phyloP scores from a whole-genome alignment of 2,329 filamentous ascomycete genomes.

The Arthrobotrys entomopaga region DNA sequence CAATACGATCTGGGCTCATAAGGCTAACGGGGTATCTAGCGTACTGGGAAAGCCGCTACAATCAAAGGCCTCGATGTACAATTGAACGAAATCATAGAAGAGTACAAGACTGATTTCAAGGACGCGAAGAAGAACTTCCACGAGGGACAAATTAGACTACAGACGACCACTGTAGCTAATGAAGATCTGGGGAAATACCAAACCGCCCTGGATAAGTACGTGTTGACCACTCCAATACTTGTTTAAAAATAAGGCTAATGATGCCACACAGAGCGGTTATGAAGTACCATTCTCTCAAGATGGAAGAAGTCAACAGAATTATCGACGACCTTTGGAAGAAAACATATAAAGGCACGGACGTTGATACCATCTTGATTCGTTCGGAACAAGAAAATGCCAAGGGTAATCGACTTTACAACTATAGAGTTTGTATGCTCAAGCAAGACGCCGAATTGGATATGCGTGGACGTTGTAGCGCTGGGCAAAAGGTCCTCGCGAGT shows the following conservation, averaged over 20 bases:
- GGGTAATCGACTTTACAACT: conserved; percentile 89
- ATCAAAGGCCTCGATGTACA: conserved; percentile 88
- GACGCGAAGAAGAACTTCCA: conserved; percentile 83
- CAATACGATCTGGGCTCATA: not conserved
- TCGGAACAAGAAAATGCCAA: conserved; percentile 83
- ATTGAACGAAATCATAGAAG: conserved; percentile 74
- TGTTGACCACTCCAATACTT: not conserved
- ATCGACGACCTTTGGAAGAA: conserved; percentile 96
- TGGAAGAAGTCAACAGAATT: conserved; percentile 97
- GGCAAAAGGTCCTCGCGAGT: conserved; percentile 93
- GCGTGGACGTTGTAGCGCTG: conserved; percentile 95
- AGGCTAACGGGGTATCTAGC: conserved; percentile 36
- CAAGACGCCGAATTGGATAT: conserved; percentile 99
- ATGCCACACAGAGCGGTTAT: conserved; percentile 76
- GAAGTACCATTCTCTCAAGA: conserved; percentile 94
- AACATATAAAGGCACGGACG: conserved; percentile 96
- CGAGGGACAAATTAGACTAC: conserved; percentile 64
- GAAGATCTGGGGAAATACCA: conserved; percentile 87
- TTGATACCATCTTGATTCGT: conserved; percentile 94
- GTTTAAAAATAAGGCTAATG: not conserved
- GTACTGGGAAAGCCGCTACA: conserved; percentile 71
- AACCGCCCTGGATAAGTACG: conserved; percentile 79
- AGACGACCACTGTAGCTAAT: conserved; percentile 90
- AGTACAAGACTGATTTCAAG: conserved; percentile 88
- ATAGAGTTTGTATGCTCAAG: conserved; percentile 97